phyloP scores from a whole-genome alignment of 2,329 filamentous ascomycete species.

The Alternaria sp. region DNA sequence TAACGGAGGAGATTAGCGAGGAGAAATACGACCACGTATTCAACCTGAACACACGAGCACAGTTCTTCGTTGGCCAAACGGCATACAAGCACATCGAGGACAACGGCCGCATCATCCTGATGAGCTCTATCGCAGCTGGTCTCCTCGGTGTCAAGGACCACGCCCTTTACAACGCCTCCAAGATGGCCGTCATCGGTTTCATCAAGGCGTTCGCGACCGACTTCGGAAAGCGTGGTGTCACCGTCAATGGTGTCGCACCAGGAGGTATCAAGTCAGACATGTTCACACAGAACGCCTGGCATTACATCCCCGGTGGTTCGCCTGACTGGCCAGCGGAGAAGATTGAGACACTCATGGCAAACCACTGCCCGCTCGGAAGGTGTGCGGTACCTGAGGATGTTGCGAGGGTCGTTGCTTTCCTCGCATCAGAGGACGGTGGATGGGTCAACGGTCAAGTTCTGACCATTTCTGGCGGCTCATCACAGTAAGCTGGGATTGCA shows the following conservation, averaged over 20 bases:
- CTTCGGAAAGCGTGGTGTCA: conserved; percentile 72
- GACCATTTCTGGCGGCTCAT: conserved; percentile 54
- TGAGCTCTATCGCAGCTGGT: conserved; percentile 74
- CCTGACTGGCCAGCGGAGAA: conserved; percentile 61
- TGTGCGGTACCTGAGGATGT: conserved; percentile 60
- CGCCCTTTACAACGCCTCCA: conserved; percentile 74
- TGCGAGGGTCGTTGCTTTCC: conserved; percentile 53
- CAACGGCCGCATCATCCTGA: conserved; percentile 77
- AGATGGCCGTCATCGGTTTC: conserved; percentile 77
- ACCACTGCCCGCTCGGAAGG: conserved; percentile 59
- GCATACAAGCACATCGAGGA: conserved; percentile 74
- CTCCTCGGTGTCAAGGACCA: conserved; percentile 74
- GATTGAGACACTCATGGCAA: conserved; percentile 61
- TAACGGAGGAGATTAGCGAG: conserved; percentile 72
- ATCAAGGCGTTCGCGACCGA: conserved; percentile 76
- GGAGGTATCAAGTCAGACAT: conserved; percentile 80
- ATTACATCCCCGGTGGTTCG: conserved; percentile 59
- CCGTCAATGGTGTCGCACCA: conserved; percentile 76
- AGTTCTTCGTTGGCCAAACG: conserved; percentile 81
- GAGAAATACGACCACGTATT: conserved; percentile 78
- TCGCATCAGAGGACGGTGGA: conserved; percentile 52
- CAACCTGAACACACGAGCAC: conserved; percentile 71
- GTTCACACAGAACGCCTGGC: conserved; percentile 72
- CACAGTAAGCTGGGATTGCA: conserved; percentile 40
- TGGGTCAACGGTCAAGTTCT: conserved; percentile 55